Percentiles rank a stretch among this genome's conserved stretches.
Evolutionary conservation across 2,329 filamentous ascomycete species (phyloP).

Genomic region (Juglanconis sp.): DNA sequence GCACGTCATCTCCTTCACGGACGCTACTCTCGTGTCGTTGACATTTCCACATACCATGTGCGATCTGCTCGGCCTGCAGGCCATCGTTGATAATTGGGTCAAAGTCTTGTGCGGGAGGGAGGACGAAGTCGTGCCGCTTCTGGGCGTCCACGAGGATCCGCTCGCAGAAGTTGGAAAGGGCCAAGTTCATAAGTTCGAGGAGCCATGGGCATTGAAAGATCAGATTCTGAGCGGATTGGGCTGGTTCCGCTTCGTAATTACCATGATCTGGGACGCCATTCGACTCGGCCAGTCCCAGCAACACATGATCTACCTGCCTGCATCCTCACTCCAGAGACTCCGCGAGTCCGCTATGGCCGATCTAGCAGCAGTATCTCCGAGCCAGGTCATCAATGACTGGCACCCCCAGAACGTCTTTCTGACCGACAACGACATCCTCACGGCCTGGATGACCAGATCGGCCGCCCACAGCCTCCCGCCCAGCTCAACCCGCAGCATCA

Average conservation of each 20-base stretch:
- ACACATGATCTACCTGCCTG: slow-evolving; percentile 38
- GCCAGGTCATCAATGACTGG: slow-evolving; percentile 15
- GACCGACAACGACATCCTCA: slow-evolving; percentile 44
- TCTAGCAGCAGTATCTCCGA: slow-evolving; percentile 16
- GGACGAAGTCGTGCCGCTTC: slow-evolving; percentile 35
- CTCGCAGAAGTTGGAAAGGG: slow-evolving; percentile 25
- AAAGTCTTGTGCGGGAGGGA: slow-evolving; percentile 41
- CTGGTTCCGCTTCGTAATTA: slow-evolving; percentile 31
- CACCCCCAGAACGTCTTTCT: slow-evolving; percentile 30
- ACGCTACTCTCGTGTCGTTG: slow-evolving; percentile 47
- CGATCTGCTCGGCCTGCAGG: slow-evolving; percentile 42
- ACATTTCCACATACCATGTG: slow-evolving; percentile 45
- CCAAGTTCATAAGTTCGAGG: slow-evolving; percentile 21
- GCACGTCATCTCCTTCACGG: slow-evolving; percentile 45
- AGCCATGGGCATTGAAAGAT: slow-evolving; percentile 25
- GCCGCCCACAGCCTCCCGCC: slow-evolving; percentile 22
- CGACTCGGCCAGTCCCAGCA: slow-evolving; percentile 30
- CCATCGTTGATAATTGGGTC: slow-evolving; percentile 44
- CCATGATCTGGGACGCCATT: slow-evolving; percentile 32
- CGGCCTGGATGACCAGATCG: slow-evolving; percentile 37
- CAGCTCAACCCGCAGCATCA: slow-evolving; percentile 28
- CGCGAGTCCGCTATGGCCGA: slow-evolving; percentile 30
- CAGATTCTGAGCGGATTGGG: slow-evolving; percentile 26
- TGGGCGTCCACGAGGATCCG: slow-evolving; percentile 34
- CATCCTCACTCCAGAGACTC: slow-evolving; percentile 26